A percentile compares a stretch with the other conserved stretches of the same genome.
These are phyloP conservation scores for Hypomontagnella monticulosa DNA, from an alignment of 495 filamentous ascomycete species.

Conservation along the genomic window DNA sequence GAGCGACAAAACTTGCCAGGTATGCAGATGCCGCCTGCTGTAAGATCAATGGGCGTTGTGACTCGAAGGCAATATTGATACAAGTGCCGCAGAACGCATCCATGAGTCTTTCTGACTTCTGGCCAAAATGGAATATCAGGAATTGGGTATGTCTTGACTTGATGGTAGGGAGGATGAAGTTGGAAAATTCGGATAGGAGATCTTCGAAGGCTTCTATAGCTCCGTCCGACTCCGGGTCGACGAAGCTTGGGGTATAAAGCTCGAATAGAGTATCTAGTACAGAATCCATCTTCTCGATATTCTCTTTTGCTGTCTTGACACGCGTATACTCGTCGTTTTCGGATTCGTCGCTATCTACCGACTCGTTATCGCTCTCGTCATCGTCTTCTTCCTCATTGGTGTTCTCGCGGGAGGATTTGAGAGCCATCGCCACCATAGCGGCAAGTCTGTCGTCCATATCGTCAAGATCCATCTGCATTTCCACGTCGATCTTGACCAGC, in stretches of 20 bases:
- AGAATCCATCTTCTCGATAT: constrained; percentile 90
- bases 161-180: constrained; percentile 87
- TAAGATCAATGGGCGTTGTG: constrained; percentile 69
- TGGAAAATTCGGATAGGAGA: constrained; percentile 81
- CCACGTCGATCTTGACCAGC: constrained; percentile 90
- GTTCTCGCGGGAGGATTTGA: constrained; percentile 46
- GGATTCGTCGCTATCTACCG: constrained; percentile 60
- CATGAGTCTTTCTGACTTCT: constrained; percentile 75
- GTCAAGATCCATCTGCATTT: constrained; percentile 92
- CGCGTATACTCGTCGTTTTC: constrained; percentile 56
- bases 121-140: constrained; percentile 91
- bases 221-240: constrained; percentile 58
- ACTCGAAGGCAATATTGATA: constrained; percentile 59
- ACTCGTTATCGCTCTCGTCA: constrained; percentile 68
- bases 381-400: constrained; percentile 62
- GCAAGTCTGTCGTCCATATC: constrained; percentile 70
- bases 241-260: constrained; percentile 77
- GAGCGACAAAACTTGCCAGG: constrained; percentile 89
- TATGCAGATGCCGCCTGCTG: constrained; percentile 91
- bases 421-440: constrained; percentile 57
- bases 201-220: constrained; percentile 70
- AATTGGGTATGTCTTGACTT: constrained; percentile 89
- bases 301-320: constrained; percentile 73
- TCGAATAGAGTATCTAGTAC: constrained; percentile 90
- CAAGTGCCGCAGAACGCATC: constrained; percentile 84